Evolutionary conservation across 2,329 filamentous ascomycete species (phyloP).

Genomic region (Trichoderma brevicompactum): DNA sequence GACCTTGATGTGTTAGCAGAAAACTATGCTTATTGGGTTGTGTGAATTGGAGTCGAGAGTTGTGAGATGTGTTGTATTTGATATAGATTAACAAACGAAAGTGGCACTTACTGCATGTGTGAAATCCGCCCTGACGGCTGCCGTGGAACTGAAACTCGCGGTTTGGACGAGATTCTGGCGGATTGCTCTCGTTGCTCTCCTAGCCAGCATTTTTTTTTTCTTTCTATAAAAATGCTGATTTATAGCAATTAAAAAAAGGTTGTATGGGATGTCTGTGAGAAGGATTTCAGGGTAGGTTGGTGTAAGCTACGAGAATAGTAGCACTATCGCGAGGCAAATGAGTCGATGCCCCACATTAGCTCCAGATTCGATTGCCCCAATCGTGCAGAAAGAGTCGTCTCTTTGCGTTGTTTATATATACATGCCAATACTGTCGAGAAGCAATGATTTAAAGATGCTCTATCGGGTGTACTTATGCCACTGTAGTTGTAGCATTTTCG

Average conservation of each 20-base stretch:
- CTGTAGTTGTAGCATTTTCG: too few species aligned
- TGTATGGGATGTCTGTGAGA: background rate
- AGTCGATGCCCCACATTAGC: background rate
- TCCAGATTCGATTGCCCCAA: too few species aligned
- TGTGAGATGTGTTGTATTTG: too few species aligned
- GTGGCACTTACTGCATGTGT: conserved; percentile 53
- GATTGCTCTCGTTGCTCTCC: background rate
- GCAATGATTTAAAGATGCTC: too few species aligned
- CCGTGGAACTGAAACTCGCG: conserved; percentile 44
- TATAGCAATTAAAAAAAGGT: background rate
- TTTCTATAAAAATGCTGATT: background rate
- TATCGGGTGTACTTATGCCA: too few species aligned
- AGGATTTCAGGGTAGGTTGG: conserved; percentile 1
- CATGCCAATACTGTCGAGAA: too few species aligned
- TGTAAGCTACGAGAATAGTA: background rate
- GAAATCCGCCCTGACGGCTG: conserved; percentile 46
- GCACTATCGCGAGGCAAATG: background rate
- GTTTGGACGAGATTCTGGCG: conserved; percentile 26
- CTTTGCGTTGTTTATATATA: too few species aligned
- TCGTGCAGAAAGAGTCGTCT: too few species aligned
- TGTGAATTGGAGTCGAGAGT: too few species aligned
- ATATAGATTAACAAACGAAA: too few species aligned
- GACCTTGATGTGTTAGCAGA: conserved; percentile 44
- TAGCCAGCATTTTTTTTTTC: conserved; percentile 25
- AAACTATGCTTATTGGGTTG: too few species aligned